Base-by-base conservation (phyloP, 768 basidiomycete species). In the Mycena vulgaris region DNA sequence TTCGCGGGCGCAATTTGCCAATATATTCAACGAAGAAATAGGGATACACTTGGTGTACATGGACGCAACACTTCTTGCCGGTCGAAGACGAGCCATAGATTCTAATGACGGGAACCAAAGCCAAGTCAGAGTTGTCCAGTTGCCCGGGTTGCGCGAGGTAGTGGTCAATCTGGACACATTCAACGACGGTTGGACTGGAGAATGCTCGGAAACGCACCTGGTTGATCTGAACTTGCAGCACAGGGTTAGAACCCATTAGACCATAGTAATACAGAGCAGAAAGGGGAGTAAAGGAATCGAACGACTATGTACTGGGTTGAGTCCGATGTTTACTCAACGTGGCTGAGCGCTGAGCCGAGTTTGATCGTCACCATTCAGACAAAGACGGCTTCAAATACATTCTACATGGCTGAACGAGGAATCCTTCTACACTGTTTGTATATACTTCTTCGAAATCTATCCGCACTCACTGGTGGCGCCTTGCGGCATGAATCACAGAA, bases 31-130 rank as follows among this genome's bases (percentile, higher is more conserved):
- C 87, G 78, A 89, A 97, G 79, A 97, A 91, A 80, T 99, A 99
- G 0, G 97, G 97, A 81, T 93, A 97, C 33, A 93, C 93, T 83
- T 96, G 95, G 78, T 98, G 97, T 45, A 99, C 84, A 83, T 98
- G 93, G 17, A 97, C 87, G 77, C 96, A 97, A 23, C 95, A 89
- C 76, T 90, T 93, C 79, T 90, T 84, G 17, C 95, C 94, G 2
- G 81, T 78, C 6, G 94, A 93, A 2, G 95, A 94, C 16, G 90
- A 82, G 17, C 97, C 98, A 79, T 90, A 98, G 56, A 99, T 92
- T 60, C 96, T 86, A 66, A 99, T 84, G 5, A 96, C 87, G 17
- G 97, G 97, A 25, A 93, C 92, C 30, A 83, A 86, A 14, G 86
- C 86, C 28, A 95, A 86, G 19, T 82, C 80, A 5, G 87, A 78